Percentiles rank a stretch among this genome's conserved stretches.
phyloP scores from a whole-genome alignment of 257 asterid genomes.

The Solanum paucissectum region DNA sequence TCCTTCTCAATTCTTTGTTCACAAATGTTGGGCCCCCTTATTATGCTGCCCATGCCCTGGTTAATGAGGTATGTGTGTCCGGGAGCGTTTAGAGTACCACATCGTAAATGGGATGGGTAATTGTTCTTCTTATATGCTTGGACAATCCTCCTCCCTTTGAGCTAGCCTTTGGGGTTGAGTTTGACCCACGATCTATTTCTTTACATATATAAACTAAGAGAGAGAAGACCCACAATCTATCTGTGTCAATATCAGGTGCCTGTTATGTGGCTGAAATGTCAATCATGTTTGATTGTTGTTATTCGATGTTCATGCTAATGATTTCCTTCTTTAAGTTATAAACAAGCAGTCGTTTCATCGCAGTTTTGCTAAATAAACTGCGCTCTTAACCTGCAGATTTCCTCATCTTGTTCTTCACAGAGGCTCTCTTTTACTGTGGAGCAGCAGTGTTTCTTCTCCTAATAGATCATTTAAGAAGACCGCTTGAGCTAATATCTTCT shows the following conservation, averaged over 20 bases:
- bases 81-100: background rate
- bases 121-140: background rate
- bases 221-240: background rate
- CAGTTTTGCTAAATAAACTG: background rate
- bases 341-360: background rate
- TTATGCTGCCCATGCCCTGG: background rate
- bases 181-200: background rate
- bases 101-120: background rate
- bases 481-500: slow-evolving; percentile 27
- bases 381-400: slow-evolving; percentile 48
- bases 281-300: background rate
- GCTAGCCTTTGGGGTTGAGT: background rate
- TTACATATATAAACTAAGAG: background rate
- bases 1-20: background rate
- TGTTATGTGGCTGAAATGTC: background rate
- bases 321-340: background rate
- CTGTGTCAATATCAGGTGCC: background rate
- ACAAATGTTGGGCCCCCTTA: background rate
- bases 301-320: background rate
- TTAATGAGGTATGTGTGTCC: background rate
- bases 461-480: slow-evolving; percentile 56
- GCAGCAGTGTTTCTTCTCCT: slow-evolving; percentile 68
- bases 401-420: slow-evolving; percentile 92
- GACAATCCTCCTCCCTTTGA: background rate
- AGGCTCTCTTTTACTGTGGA: slow-evolving; percentile 91